A percentile compares a stretch with the other conserved stretches of the same genome.
Evolutionary conservation across 1,284 basidiomycete species (phyloP).

Genomic region (Mycosarcoma maydis): DNA sequence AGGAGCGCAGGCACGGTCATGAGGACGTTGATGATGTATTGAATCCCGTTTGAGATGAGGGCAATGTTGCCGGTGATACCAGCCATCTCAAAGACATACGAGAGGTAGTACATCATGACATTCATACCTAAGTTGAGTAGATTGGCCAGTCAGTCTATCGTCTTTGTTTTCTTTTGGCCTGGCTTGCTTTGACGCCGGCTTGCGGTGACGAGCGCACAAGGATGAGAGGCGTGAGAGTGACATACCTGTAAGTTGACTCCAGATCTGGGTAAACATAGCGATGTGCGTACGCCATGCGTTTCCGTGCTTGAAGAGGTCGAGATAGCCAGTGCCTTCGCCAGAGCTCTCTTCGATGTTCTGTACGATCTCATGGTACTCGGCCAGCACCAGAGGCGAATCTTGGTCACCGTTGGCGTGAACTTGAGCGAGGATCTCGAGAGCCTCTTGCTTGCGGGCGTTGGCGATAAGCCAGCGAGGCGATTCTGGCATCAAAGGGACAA

Average conservation of each 20-base stretch:
- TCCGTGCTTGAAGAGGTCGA: slow-evolving; percentile 37
- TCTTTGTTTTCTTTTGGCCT: too few species aligned
- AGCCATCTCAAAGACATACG: slow-evolving; percentile 31
- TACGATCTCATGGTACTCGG: slow-evolving; percentile 34
- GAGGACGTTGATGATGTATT: slow-evolving; percentile 52
- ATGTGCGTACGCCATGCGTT: slow-evolving; percentile 33
- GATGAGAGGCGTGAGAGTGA: too few species aligned
- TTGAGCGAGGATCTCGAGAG: slow-evolving; percentile 29
- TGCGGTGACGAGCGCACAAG: too few species aligned
- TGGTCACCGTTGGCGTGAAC: slow-evolving; percentile 39
- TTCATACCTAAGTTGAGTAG: slow-evolving; percentile 33
- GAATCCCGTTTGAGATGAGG: slow-evolving; percentile 32
- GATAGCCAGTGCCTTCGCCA: slow-evolving; percentile 16
- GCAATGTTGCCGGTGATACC: slow-evolving; percentile 32
- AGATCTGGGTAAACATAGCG: slow-evolving; percentile 26
- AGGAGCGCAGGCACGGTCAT: slow-evolving; percentile 50
- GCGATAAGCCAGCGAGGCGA: slow-evolving; percentile 48
- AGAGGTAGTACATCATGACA: slow-evolving; percentile 44
- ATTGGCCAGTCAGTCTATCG: too few species aligned
- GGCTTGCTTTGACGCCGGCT: too few species aligned
- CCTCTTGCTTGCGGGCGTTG: slow-evolving; percentile 29
- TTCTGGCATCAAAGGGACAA: slow-evolving; percentile 24
- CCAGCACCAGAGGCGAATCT: slow-evolving; percentile 17
- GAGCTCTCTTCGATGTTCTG: slow-evolving; percentile 32
- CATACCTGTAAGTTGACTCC: slow-evolving; percentile 28